Conservation (phyloP, 1,284 basidiomycete genomes). For the Sanghuangporus weigelae region DNA sequence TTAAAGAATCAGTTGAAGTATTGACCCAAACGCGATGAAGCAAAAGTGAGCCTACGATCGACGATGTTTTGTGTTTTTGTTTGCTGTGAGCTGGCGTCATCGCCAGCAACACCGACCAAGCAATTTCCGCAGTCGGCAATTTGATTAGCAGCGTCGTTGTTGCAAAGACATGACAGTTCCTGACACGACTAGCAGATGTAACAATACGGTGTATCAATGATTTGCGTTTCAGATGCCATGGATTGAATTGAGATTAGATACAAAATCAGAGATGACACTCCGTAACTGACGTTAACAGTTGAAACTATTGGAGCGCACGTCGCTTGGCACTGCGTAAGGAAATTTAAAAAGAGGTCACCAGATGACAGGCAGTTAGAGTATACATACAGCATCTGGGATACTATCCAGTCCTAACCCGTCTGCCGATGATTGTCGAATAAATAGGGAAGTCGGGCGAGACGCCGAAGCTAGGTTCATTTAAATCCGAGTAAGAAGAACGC, state of each 20-base stretch:
- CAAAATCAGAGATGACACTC: no score
- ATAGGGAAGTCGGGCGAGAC: background rate
- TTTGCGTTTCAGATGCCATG: background rate
- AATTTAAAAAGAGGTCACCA: background rate
- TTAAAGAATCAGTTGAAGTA: background rate
- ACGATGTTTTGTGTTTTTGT: constrained; percentile 7
- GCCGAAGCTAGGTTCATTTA: background rate
- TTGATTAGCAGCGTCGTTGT: constrained; percentile 6
- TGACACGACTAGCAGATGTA: constrained; percentile 2
- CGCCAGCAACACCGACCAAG: constrained; percentile 5
- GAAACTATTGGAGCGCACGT: constrained; percentile 5
- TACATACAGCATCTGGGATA: constrained; percentile 10
- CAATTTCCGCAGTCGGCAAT: constrained; percentile 14
- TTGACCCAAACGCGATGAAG: background rate
- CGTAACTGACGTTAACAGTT: background rate
- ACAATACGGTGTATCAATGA: background rate
- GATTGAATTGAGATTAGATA: background rate
- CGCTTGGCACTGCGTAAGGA: constrained; percentile 2
- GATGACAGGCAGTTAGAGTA: background rate
- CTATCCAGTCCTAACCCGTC: background rate
- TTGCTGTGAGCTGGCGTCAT: background rate
- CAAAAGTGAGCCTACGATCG: constrained; percentile 8
- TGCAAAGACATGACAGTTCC: constrained; percentile 15
- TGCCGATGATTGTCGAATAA: constrained; percentile 2
- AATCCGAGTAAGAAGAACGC: background rate